Evolutionary conservation across 2,329 filamentous ascomycete species (phyloP), one percentile per base, ranked within the genome.

Genomic region (Fusarium pininemorale): DNA sequence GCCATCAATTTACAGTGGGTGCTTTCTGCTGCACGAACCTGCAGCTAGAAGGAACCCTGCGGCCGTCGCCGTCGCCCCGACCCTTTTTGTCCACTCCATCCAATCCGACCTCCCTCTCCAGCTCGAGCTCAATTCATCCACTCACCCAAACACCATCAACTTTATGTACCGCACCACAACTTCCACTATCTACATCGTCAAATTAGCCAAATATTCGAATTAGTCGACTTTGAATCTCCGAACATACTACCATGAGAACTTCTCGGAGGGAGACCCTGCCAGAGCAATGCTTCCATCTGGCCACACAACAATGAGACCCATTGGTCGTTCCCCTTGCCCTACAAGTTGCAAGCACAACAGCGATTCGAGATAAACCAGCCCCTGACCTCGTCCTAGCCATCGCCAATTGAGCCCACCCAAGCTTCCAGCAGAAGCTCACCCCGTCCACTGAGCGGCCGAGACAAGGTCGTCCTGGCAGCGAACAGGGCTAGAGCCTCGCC

Each of bases 401-500:
- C 66, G 54, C 58, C 70, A 70, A 70, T 53, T 63, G 55, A 73
- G 42, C 66, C 66, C 56, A 70, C 66, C 57, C 54, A 59, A 73
- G 62, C 71, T 73, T 74, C 66, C 58, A 74, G 50, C 42, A 74
- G 70, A 73, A 74, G 67, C 58, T 74, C 62, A 45, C 30, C 58
- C 69, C 56, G 56, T 60, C 66, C 70, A 73, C 51, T 73, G 66
- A 70, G 70, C 53, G 50, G 48, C 66, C 67, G 45, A 68, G 56
- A 68, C 62, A 72, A 72, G 70, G 71, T 71, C 71, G 58, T 64
- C 71, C 58, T 73, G 67, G 39, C 58, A 64, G 71, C 71, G 55
- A 73, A 73, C 67, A 72, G 45, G 71, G 70, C 71, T 74, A 74
- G 67, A 73, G 62, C 62, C 71, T 73, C 50, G 71, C 71, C 71